Percentiles rank a stretch among this genome's conserved stretches.
These are phyloP conservation scores for Fusarium udum DNA, from an alignment of 2,329 filamentous ascomycete genomes.

Conservation along the genomic window DNA sequence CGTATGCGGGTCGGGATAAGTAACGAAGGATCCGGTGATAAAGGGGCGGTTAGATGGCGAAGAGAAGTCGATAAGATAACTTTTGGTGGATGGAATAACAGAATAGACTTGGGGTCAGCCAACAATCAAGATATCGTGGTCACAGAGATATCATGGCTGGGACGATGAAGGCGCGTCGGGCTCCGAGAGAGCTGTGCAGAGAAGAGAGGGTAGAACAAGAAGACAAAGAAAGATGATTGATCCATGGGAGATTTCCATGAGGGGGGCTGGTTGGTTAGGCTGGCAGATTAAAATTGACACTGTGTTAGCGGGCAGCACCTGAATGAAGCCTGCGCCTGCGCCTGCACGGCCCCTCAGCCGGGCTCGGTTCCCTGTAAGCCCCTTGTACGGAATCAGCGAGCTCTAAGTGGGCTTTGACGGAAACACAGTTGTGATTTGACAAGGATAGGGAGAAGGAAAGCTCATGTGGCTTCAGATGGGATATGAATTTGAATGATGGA, in stretches of 20 bases:
- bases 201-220: constrained; percentile 32
- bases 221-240: constrained; percentile 14
- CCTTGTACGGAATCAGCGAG: constrained; percentile 28
- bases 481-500: constrained; percentile 35
- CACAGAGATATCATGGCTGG: constrained; percentile 35
- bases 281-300: constrained; percentile 24
- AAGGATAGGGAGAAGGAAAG: constrained; percentile 9
- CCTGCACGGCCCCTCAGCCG: constrained; percentile 17
- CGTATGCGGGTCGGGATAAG: constrained; percentile 19
- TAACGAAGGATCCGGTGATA: constrained; percentile 22
- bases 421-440: constrained; percentile 23
- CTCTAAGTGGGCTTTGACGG: constrained; percentile 27
- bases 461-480: constrained; percentile 29
- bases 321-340: constrained; percentile 16
- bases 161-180: constrained; percentile 36
- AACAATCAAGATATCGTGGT: constrained; percentile 29
- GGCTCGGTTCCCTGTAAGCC: constrained; percentile 20
- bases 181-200: constrained; percentile 28
- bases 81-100: not conserved
- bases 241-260: constrained; percentile 32
- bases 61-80: constrained; percentile 17
- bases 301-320: constrained; percentile 37
- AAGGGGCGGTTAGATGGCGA: constrained; percentile 26
- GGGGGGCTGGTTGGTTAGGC: constrained; percentile 35
- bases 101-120: constrained; percentile 7